A percentile compares a stretch with the other conserved stretches of the same genome.
phyloP scores from a whole-genome alignment of 441 rosid species.

The Erodium moschatum region DNA sequence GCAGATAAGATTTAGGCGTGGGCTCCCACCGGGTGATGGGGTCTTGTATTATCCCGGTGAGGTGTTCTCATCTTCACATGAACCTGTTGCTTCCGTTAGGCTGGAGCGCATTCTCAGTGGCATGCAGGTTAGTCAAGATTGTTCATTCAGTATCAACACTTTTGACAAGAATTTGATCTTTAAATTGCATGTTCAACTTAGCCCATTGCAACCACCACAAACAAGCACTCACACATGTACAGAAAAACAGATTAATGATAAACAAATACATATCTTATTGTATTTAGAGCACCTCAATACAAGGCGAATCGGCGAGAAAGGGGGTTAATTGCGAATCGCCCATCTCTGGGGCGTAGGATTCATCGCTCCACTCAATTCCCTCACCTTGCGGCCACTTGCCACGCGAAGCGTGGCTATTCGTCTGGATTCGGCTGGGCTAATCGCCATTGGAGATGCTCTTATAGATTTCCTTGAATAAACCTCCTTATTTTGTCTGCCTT shows the following conservation, averaged over 20 bases:
- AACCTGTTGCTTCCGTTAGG: slow-evolving; percentile 80
- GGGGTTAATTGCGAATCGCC: no score
- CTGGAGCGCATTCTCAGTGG: slow-evolving; percentile 89
- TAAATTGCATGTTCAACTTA: not conserved
- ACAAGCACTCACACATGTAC: not conserved
- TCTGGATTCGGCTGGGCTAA: no score
- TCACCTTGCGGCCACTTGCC: no score
- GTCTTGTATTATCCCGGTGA: slow-evolving; percentile 82
- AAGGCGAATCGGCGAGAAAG: no score
- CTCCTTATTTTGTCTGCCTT: not conserved
- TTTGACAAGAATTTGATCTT: not conserved
- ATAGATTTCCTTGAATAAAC: not conserved
- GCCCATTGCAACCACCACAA: not conserved
- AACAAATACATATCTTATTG: not conserved
- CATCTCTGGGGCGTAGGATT: no score
- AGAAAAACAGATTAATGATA: not conserved
- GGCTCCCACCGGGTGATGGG: slow-evolving; percentile 92
- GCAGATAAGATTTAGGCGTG: slow-evolving; percentile 81
- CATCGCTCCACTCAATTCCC: no score
- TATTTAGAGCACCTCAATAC: not conserved
- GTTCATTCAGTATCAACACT: not conserved
- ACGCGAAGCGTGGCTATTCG: no score
- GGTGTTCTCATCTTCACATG: slow-evolving; percentile 73
- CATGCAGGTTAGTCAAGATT: slow-evolving; percentile 49
- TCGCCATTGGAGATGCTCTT: no score